A percentile compares a stretch with the other conserved stretches of the same genome.
Evolutionary conservation across 208 protist genomes (phyloP).

Genomic region (Wallacemonas rigidus): DNA sequence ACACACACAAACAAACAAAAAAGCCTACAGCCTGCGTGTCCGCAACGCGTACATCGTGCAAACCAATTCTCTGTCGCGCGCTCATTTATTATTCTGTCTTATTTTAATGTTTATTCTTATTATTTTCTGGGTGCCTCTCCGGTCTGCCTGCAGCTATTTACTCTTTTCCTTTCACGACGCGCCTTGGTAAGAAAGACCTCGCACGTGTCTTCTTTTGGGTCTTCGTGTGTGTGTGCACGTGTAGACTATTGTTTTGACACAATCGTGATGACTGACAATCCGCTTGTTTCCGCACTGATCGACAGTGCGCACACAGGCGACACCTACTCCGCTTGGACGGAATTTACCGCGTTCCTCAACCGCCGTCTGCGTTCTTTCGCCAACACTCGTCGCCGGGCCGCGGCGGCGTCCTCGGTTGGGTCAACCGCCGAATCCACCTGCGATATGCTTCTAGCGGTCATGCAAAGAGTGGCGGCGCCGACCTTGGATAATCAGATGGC

Average conservation of each 20-base stretch:
- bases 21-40: background rate
- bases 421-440: constrained; percentile 10
- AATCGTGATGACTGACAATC: constrained; percentile 23
- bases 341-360: constrained; percentile 34
- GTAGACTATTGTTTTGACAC: too few relatives aligned
- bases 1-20: background rate
- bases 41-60: too few relatives aligned
- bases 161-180: too few relatives aligned
- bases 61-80: too few relatives aligned
- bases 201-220: too few relatives aligned
- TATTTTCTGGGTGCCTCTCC: too few relatives aligned
- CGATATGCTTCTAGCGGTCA: constrained; percentile 12
- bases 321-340: constrained; percentile 36
- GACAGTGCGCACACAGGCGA: constrained; percentile 35
- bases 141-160: too few relatives aligned
- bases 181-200: too few relatives aligned
- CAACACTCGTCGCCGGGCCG: background rate
- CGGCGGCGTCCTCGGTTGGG: background rate
- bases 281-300: constrained; percentile 21
- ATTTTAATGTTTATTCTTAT: background rate
- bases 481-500: constrained; percentile 14
- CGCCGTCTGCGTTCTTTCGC: constrained; percentile 7
- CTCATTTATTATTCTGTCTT: background rate
- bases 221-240: background rate
- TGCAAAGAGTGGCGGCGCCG: constrained; percentile 9